Base-by-base conservation (phyloP, 2,329 filamentous ascomycete genomes). In the Trichoderma guizhouense region DNA sequence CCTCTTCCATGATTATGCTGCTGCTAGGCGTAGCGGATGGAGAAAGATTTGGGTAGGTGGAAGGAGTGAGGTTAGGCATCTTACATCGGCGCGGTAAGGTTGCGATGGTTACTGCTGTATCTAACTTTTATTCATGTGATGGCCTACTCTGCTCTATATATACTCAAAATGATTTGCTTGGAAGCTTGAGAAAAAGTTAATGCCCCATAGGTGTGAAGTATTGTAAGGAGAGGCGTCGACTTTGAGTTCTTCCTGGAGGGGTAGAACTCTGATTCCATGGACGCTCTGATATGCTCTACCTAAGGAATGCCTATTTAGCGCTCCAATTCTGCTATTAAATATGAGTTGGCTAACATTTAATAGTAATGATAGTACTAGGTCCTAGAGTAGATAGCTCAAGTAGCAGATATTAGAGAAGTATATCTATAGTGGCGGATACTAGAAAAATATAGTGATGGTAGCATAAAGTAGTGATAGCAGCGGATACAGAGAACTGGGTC, bases 1-100 rank as follows among this genome's bases (percentile, higher is more conserved):
- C 55, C 3, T 51, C 43, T 4, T 47, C 43, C 43, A 51, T 51
- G 4, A 21, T 51, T 3, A 6, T 12, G 9, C 9, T 51, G 43
- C 5, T 21, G 9, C n/a, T 11, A 51, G 5, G 43, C 9, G 43
- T 51, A 51, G 43, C 2, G 9, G 2, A 51, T 51, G n/a, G 5
- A 5, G 21, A 7, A 7, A 3, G 5, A 24, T 14, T 53, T 14
- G 47, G 11, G n/a, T 14, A 53, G n/a, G 12, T 24, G 47, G 11
- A 53, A 53, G 47, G 47, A 51, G 24, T 51, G 9, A 21, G 24
- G n/a, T n/a, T n/a, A 0, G 47, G 11, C n/a, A 21, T 51, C n/a
- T 12, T 51, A 1, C 5, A 0, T 51, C 2, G 9, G n/a, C 14
- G n/a, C 5, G n/a, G n/a, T 7, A 2, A 5, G 9, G n/a, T 12